Evolutionary conservation across 2,329 filamentous ascomycete genomes (phyloP).

Genomic region (Rhexocercosporidium sp.): DNA sequence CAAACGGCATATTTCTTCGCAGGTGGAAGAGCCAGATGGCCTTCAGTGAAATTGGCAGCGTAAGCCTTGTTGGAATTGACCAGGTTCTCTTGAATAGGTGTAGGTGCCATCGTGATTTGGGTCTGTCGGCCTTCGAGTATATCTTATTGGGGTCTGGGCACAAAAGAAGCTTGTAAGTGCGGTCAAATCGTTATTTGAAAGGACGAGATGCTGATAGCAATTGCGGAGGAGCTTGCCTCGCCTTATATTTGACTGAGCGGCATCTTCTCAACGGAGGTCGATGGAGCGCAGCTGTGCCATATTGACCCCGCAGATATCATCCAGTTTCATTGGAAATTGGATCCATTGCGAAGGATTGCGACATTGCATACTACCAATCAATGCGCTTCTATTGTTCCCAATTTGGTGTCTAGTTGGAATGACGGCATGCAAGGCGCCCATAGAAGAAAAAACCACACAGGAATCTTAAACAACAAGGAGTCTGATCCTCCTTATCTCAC

Average conservation of each 20-base stretch:
- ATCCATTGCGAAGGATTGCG: conserved; percentile 1
- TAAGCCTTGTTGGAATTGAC: conserved; percentile 62
- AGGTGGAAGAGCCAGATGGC: conserved; percentile 69
- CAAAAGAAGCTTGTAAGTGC: background rate
- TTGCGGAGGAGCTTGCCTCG: background rate
- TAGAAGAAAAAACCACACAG: conserved; percentile 2
- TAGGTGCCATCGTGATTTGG: conserved; percentile 30
- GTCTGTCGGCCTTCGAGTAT: background rate
- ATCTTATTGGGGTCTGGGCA: background rate
- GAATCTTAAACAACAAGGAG: background rate
- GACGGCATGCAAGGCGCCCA: conserved; percentile 24
- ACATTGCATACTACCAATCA: background rate
- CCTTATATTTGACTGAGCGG: background rate
- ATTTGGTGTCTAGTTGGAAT: conserved; percentile 1
- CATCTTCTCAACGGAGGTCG: background rate
- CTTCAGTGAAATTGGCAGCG: conserved; percentile 65
- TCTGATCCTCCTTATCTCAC: too few relatives aligned
- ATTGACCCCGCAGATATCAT: too few relatives aligned
- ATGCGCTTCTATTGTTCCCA: background rate
- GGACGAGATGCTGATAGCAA: background rate
- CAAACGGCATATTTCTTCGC: conserved; percentile 70
- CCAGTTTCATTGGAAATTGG: background rate
- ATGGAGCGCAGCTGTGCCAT: too few relatives aligned
- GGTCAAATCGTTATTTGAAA: background rate
- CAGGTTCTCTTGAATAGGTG: conserved; percentile 58